Percentiles rank a stretch among this genome's conserved stretches.
Evolutionary conservation across 768 basidiomycete genomes (phyloP).

Genomic region (Tulasnella sp.): DNA sequence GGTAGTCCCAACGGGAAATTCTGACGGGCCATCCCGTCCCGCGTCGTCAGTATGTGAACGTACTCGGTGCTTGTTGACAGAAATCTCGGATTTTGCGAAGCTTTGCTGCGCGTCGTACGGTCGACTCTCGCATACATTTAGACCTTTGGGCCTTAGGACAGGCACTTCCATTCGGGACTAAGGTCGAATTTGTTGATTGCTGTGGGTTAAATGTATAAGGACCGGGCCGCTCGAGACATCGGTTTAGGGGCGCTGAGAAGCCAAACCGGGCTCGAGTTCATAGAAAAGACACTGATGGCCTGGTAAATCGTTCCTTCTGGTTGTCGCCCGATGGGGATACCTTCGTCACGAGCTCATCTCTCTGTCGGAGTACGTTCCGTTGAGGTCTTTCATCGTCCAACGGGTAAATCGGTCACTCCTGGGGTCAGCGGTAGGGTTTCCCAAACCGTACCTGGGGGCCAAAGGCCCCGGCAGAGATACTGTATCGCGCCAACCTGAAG

Average conservation of each 20-base stretch:
- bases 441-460: no score
- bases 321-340: background rate
- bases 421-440: no score
- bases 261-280: background rate
- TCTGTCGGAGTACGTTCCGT: background rate
- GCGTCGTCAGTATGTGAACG: conserved; percentile 7
- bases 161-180: background rate
- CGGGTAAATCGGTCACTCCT: no score
- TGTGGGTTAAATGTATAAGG: background rate
- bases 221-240: background rate
- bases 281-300: background rate
- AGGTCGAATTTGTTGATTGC: background rate
- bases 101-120: background rate
- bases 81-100: conserved; percentile 2
- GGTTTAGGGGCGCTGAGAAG: background rate
- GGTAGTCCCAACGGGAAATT: background rate
- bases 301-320: background rate
- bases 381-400: background rate
- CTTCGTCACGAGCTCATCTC: background rate
- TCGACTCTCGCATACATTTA: background rate
- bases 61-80: background rate
- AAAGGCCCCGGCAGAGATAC: no score
- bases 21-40: background rate
- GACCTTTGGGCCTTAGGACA: background rate
- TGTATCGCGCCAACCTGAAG: no score